These are phyloP conservation scores for Dryadomyces quercivorus DNA, from an alignment of 2,329 filamentous ascomycete species.

Conservation along the genomic window DNA sequence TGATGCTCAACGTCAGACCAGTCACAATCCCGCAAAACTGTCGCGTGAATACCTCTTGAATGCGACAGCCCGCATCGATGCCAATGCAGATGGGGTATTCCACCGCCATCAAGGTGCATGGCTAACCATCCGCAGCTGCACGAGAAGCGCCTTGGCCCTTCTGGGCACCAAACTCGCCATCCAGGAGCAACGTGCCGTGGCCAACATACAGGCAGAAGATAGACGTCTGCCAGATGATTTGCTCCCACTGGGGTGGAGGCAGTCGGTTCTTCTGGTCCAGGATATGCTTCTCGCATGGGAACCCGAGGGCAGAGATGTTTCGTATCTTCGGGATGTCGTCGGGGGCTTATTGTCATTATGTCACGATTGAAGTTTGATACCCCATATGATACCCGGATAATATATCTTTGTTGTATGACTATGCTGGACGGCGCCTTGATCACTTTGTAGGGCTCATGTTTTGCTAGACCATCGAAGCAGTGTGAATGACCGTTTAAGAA, in stretches of 20 bases:
- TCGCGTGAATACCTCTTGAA: slow-evolving; percentile 3
- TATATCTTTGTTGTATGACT: background rate
- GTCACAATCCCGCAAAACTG: background rate
- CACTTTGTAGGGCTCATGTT: background rate
- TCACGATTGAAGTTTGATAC: background rate
- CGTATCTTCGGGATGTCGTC: background rate
- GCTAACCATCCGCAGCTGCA: slow-evolving; percentile 5
- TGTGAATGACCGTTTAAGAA: background rate
- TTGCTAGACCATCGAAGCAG: background rate
- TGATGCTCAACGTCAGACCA: background rate
- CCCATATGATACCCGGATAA: background rate
- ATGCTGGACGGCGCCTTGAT: too few species aligned
- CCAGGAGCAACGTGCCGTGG: background rate
- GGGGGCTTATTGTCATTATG: background rate
- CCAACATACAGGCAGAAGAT: background rate
- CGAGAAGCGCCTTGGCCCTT: slow-evolving; percentile 3
- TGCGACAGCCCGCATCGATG: slow-evolving; percentile 6
- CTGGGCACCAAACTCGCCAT: background rate
- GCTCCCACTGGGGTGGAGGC: background rate
- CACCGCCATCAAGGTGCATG: slow-evolving; percentile 9
- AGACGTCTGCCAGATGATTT: background rate
- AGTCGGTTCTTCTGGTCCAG: background rate
- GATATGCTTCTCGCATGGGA: background rate
- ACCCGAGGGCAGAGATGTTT: background rate
- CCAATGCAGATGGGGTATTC: slow-evolving; percentile 3